These are phyloP conservation scores for Terfezia claveryi DNA, from an alignment of 495 filamentous ascomycete genomes.

Conservation along the genomic window DNA sequence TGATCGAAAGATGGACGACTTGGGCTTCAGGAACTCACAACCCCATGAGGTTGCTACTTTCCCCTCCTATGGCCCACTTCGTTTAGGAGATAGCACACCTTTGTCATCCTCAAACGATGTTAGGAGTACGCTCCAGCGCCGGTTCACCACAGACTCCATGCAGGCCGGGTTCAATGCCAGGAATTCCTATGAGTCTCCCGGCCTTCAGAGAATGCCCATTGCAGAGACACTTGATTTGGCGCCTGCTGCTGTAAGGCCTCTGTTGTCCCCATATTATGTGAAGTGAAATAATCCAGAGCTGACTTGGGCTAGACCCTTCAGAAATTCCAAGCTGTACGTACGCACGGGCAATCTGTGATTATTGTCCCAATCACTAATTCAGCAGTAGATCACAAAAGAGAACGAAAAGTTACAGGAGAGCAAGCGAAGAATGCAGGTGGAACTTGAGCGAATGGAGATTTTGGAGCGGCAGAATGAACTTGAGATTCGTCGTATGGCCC, in stretches of 20 bases:
- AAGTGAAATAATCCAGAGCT: neutral
- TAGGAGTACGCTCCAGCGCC: conserved; percentile 54
- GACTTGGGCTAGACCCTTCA: conserved; percentile 8
- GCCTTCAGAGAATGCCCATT: conserved; percentile 16
- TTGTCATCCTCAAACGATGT: neutral
- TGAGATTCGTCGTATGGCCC: conserved; percentile 61
- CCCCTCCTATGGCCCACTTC: conserved; percentile 20
- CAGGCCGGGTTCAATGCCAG: conserved; percentile 12
- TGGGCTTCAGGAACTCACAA: conserved; percentile 13
- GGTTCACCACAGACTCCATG: conserved; percentile 73
- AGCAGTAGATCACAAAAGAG: conserved; percentile 27
- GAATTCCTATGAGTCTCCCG: neutral
- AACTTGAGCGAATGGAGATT: conserved; percentile 67
- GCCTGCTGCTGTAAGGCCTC: conserved; percentile 30
- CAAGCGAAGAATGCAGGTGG: conserved; percentile 61
- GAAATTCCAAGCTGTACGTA: conserved; percentile 15
- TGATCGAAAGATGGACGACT: conserved; percentile 18
- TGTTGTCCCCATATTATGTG: neutral
- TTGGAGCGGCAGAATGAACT: conserved; percentile 58
- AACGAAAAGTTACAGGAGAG: conserved; percentile 72
- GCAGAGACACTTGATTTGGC: conserved; percentile 36
- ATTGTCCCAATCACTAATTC: neutral
- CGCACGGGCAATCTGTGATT: neutral
- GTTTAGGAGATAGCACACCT: conserved; percentile 9
- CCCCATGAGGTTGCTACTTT: conserved; percentile 16